A percentile compares a stretch with the other conserved stretches of the same genome.
These are phyloP conservation scores for Trichoderma sp. DNA, from an alignment of 2,329 filamentous ascomycete genomes.

Conservation along the genomic window DNA sequence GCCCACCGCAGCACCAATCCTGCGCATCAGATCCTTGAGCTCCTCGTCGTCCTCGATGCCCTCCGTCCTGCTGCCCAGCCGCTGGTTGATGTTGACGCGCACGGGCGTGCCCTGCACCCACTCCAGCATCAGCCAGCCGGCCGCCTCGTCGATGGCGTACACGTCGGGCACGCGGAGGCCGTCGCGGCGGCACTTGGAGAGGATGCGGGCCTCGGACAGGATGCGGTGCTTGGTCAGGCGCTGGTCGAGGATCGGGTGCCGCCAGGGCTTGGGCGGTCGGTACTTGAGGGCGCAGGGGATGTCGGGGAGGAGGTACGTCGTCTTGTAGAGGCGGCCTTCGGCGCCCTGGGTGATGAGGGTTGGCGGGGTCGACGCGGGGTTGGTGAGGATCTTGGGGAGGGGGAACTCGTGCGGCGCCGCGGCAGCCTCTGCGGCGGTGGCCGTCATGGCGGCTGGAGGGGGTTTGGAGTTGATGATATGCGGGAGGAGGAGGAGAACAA, in stretches of 20 bases:
- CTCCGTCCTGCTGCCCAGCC: conserved; percentile 56
- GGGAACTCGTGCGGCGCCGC: conserved; percentile 42
- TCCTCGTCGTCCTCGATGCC: conserved; percentile 49
- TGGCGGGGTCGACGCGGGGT: conserved; percentile 62
- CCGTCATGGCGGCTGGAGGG: conserved; percentile 8
- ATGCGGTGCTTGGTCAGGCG: conserved; percentile 86
- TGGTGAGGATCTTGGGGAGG: conserved; percentile 66
- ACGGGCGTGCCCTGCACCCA: conserved; percentile 79
- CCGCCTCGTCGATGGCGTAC: conserved; percentile 64
- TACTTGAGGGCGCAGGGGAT: conserved; percentile 83
- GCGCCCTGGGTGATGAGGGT: conserved; percentile 87
- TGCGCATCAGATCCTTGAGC: conserved; percentile 65
- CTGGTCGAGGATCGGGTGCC: conserved; percentile 85
- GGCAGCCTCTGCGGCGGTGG: conserved; percentile 10
- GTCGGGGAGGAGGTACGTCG: conserved; percentile 70
- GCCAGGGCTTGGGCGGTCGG: conserved; percentile 87
- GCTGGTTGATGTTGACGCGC: conserved; percentile 68
- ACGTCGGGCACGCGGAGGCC: conserved; percentile 82
- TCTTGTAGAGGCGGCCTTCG: conserved; percentile 91
- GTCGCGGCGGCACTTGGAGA: conserved; percentile 76
- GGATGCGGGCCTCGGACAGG: conserved; percentile 82
- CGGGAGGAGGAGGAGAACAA: background rate
- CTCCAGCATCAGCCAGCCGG: conserved; percentile 79
- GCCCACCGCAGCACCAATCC: conserved; percentile 72
- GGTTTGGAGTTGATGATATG: background rate